These are phyloP conservation scores for Yamadazyma kanchanaburiensis DNA, from an alignment of 1,139 yeast genomes.

Conservation along the genomic window DNA sequence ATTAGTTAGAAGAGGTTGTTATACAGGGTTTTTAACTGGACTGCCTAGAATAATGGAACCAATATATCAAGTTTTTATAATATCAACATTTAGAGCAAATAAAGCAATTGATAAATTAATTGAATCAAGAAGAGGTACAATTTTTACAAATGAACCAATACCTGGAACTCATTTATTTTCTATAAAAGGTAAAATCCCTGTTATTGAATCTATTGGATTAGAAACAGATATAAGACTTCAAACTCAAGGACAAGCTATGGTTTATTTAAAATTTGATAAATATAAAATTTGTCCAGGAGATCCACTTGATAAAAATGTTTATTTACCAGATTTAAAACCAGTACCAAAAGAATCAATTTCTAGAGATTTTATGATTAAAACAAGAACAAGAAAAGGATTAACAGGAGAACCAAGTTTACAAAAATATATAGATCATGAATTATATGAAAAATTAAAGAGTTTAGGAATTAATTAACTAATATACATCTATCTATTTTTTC, in stretches of 20 bases:
- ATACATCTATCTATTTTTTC: slow-evolving; percentile 1
- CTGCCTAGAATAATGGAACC: slow-evolving; percentile 85
- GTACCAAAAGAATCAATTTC: slow-evolving; percentile 71
- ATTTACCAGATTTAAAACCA: slow-evolving; percentile 69
- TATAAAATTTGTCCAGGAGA: slow-evolving; percentile 92
- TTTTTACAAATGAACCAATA: slow-evolving; percentile 51
- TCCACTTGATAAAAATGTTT: slow-evolving; percentile 68
- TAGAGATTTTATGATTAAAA: slow-evolving; percentile 85
- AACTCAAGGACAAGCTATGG: slow-evolving; percentile 76
- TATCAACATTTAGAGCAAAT: slow-evolving; percentile 49
- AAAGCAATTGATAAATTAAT: slow-evolving; percentile 49
- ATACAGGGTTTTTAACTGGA: slow-evolving; percentile 76
- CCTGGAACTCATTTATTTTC: slow-evolving; percentile 71
- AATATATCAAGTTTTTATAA: slow-evolving; percentile 57
- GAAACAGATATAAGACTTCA: slow-evolving; percentile 80
- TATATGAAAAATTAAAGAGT: slow-evolving; percentile 52
- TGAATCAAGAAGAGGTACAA: slow-evolving; percentile 58
- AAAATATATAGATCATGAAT: slow-evolving; percentile 64
- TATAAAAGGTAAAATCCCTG: slow-evolving; percentile 71
- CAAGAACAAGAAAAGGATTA: slow-evolving; percentile 82
- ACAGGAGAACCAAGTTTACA: slow-evolving; percentile 74
- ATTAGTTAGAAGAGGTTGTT: slow-evolving; percentile 79
- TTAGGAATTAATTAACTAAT: slow-evolving; percentile 27
- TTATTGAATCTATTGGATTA: slow-evolving; percentile 85
- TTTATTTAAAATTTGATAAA: slow-evolving; percentile 59